These are phyloP conservation scores for Yamadazyma oceani DNA, from an alignment of 1,139 yeast genomes.

Conservation along the genomic window DNA sequence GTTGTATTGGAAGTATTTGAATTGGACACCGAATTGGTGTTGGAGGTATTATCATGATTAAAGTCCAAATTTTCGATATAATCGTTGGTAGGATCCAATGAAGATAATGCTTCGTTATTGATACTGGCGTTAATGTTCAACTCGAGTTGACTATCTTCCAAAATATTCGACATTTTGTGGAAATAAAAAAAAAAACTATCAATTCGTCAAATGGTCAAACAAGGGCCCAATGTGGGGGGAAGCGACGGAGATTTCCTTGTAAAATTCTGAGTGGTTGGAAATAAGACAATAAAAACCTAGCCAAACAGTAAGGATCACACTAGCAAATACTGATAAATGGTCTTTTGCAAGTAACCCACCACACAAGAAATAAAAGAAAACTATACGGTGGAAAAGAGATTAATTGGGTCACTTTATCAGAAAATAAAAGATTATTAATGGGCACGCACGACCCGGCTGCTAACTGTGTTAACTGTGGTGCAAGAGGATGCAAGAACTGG, in stretches of 20 bases:
- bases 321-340: too few species aligned
- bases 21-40: conserved; percentile 1
- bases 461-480: too few species aligned
- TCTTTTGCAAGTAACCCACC: too few species aligned
- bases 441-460: background rate
- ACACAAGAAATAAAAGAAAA: background rate
- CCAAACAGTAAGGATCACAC: too few species aligned
- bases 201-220: too few species aligned
- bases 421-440: conserved; percentile 2
- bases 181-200: background rate
- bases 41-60: conserved; percentile 1
- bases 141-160: conserved; percentile 9
- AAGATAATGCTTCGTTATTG: conserved; percentile 4
- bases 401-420: conserved; percentile 10
- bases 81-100: conserved; percentile 6
- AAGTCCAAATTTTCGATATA: conserved; percentile 5
- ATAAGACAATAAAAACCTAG: too few species aligned
- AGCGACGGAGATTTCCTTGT: too few species aligned
- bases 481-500: background rate
- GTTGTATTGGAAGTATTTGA: conserved; percentile 13
- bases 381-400: conserved; percentile 1
- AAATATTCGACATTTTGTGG: conserved; percentile 7
- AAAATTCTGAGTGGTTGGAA: too few species aligned
- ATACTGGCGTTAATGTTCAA: conserved; percentile 7
- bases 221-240: too few species aligned